Base-by-base conservation (phyloP, 1,139 yeast genomes). In the Kodamaea derodonti region DNA sequence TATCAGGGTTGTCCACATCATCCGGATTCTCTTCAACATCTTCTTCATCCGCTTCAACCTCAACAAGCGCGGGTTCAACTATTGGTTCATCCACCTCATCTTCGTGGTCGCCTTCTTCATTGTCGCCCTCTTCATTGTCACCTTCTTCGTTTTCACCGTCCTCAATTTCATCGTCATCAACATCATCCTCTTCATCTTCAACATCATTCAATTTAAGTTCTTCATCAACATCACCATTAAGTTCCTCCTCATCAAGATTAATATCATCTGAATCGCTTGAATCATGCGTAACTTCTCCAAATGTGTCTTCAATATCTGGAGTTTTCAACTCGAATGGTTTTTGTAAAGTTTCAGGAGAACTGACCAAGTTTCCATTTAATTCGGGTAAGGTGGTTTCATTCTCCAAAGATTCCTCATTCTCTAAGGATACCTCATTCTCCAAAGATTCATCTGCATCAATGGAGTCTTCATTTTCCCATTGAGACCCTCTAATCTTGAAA, bases 1-100 rank as follows among this genome's bases (percentile, higher is more conserved):
- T 29, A 3, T 36, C 44, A 4, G 43, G 53, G 6, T 44, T 49
- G 5, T 48, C 53, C 2, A 43, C 57, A 7, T 37, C 50, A 11
- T 36, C 46, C 16, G 38, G 43, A 15, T 32, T 36, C 32, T 34
- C 39, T 12, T 27, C 20, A 7, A 24, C 27, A 24, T 6, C 27
- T 24, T 24, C 27, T n/a, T n/a, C 14, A 6, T 24, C 27, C 15
- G 30, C 38, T 20, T 40, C 38, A 15, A 42, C 45, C n/a, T 32
- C 42, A 10, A 37, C 43, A 20, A 33, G 37, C 20, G 29, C 38
- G 24, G 31, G 42, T 14, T 24, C 23, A n/a, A 6, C 29, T 13
- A 14, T 13, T 11, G 20, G 22, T 18, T 18, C 22, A 18, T 18
- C 22, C 22, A 18, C 22, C 22, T 18, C 22, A 18, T 18, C 22